Conservation (phyloP, 2,329 filamentous ascomycete species). For the Leptographium procerum region DNA sequence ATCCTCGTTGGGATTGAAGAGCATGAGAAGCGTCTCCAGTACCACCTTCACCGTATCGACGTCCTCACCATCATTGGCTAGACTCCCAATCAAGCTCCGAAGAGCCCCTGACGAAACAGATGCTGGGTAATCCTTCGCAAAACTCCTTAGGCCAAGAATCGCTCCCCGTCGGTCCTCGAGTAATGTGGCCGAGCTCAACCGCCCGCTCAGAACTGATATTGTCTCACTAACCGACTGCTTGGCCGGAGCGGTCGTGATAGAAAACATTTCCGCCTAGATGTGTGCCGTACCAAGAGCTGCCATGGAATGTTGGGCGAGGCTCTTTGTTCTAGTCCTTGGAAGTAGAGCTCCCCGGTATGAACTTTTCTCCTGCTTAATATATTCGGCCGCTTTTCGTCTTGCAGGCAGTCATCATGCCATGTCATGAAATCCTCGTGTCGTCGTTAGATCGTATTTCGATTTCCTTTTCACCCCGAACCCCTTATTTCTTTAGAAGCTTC, state of each 20-base stretch:
- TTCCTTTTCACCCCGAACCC: neutral
- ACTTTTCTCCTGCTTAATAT: neutral
- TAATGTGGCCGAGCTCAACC: constrained; percentile 78
- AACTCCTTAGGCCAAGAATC: constrained; percentile 85
- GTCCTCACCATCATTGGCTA: constrained; percentile 84
- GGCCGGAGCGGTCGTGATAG: constrained; percentile 63
- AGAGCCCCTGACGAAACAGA: constrained; percentile 92
- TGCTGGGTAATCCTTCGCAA: constrained; percentile 91
- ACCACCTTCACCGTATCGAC: constrained; percentile 93
- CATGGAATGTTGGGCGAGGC: neutral
- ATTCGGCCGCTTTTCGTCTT: neutral
- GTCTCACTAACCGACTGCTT: constrained; percentile 95
- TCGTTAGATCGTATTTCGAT: neutral
- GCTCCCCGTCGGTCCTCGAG: constrained; percentile 90
- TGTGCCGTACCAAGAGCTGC: neutral
- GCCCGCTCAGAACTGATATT: constrained; percentile 78
- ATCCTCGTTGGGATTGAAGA: constrained; percentile 61
- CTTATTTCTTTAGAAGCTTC: neutral
- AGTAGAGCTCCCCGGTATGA: neutral
- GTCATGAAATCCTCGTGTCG: neutral
- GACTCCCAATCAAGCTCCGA: constrained; percentile 71
- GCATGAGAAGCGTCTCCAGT: constrained; percentile 86
- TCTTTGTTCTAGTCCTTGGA: neutral
- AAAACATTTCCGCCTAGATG: constrained; percentile 35
- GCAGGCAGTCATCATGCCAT: neutral